Evolutionary conservation across 2,329 filamentous ascomycete genomes (phyloP), one percentile per base, ranked within the genome.

Genomic region (Aspergillus tubingensis): DNA sequence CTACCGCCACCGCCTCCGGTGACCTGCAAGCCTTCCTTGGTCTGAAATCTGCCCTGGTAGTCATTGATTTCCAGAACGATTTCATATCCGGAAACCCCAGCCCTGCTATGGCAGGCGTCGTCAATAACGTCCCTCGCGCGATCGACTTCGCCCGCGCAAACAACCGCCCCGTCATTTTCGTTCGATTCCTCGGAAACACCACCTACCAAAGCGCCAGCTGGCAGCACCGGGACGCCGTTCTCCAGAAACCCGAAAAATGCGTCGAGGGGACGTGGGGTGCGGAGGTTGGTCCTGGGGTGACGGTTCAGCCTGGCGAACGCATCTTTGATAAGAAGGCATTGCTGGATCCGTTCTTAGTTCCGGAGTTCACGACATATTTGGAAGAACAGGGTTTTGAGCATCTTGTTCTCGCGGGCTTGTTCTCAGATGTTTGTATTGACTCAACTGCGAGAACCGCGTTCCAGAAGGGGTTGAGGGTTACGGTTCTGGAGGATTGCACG

Each of bases 361-460:
- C 30, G 1, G 30, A 36, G 11, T 36, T 36, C 30, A 36, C 30
- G 11, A 1, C 30, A 5, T 13, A 36, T 13, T 36, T 36, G 11
- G 30, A 36, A 36, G 30, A 36, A 36, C 30, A 36, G 30, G 30
- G 30, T 1, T 36, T 36, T 5, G 30, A 36, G 11, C 30, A 36
- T 36, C 30, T 36, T 2, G 30, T 36, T 13, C 30, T 36, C 4
- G 30, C 11, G 5, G 30, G 30, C 4, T 36, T 36, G 30, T 36
- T 36, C 11, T 27, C 43, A 1, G 54, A 57, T 50, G 54, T 57
- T n/a, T 57, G 54, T 17, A 19, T 57, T 50, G 54, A 57, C 41
- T 27, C 54, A 8, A 57, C 54, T 13, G 54, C 54, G 8, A n/a
- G 54, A 17, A 57, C 54, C 17, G 54, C 54, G 10, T 57, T 57